Evolutionary conservation across 179 eudicot genomes (phyloP), one percentile per base, ranked within the genome.

Genomic region (Corrigiola litoralis): DNA sequence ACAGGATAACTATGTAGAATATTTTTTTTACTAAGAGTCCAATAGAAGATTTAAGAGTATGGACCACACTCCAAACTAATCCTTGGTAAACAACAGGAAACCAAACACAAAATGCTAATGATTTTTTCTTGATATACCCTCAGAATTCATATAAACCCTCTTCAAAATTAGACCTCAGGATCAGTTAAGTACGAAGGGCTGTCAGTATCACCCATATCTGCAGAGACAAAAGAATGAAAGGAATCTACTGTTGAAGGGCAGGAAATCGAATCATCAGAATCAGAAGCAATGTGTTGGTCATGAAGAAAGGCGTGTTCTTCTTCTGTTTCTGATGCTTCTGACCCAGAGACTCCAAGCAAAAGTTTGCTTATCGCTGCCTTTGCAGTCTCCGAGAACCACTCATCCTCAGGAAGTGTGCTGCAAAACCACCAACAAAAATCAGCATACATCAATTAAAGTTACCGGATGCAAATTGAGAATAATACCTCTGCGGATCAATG

Each of bases 331-430:
- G 97, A 87, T 51, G 77, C 81, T 54, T 92, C 98, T 29, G 99
- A 84, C n/a, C 86, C 90, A 3, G 92, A 87, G 23, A 78, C 84
- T 14, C 83, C 94, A 24, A 70, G 75, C 58, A 94, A 68, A 63
- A 94, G 89, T 75, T 85, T 90, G 78, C 70, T 80, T 70, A 94
- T 94, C 23, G 95, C 87, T 0, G 84, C 80, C 68, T 84, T 86
- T 7, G 99, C 99, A 25, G 94, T 81, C 61, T 87, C 94, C 16
- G 82, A 87, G 66, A 90, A 90, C 99, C 99, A 90, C 72, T 94
- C 99, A 61, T 94, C 99, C 81, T 83, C 97, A 1, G 89, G 95
- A 55, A 94, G 89, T 46, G 86, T 85, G 81, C 97, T 90, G 67
- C 28, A 48, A 40, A 64, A 25, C 5, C 41, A 42, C 2, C 17